Evolutionary conservation across 345 rosid genomes (phyloP).

Genomic region (Pelargonium nanum): DNA sequence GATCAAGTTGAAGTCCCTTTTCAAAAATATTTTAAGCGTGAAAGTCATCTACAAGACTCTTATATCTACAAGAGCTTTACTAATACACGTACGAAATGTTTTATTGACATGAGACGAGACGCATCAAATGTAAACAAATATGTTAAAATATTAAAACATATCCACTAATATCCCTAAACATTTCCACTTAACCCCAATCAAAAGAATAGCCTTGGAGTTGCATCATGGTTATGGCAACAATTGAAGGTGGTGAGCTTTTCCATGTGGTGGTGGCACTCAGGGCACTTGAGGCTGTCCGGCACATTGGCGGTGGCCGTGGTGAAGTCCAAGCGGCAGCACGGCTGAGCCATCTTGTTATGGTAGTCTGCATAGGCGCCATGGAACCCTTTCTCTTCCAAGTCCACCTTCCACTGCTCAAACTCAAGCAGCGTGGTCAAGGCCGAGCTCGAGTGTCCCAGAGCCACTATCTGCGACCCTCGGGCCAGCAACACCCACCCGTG

Average conservation of each 20-base stretch:
- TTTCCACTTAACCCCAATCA: no score
- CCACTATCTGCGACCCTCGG: slow-evolving; percentile 48
- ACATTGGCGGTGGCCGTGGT: slow-evolving; percentile 41
- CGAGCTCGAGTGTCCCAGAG: slow-evolving; percentile 47
- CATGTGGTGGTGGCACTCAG: slow-evolving; percentile 71
- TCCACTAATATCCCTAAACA: no score
- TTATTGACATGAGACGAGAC: no score
- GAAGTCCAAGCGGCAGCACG: slow-evolving; percentile 73
- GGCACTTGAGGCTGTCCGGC: slow-evolving; percentile 63
- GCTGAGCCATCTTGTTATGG: slow-evolving; percentile 42
- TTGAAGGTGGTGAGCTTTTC: slow-evolving; percentile 53
- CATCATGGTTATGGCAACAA: slow-evolving; percentile 66
- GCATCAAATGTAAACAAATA: no score
- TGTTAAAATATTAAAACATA: no score
- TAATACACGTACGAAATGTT: no score
- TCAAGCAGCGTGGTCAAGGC: slow-evolving; percentile 38
- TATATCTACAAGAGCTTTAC: no score
- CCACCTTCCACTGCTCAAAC: slow-evolving; percentile 56
- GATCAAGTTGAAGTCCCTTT: no score
- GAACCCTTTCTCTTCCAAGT: slow-evolving; percentile 45
- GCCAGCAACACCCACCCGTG: slow-evolving; percentile 82
- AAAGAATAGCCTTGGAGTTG: slow-evolving; percentile 2
- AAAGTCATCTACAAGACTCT: no score
- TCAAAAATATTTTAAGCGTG: no score
- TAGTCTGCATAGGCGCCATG: slow-evolving; percentile 46